These are phyloP conservation scores for Backusella sp. DNA, from an alignment of 192 early-diverging fungal genomes.

Conservation along the genomic window DNA sequence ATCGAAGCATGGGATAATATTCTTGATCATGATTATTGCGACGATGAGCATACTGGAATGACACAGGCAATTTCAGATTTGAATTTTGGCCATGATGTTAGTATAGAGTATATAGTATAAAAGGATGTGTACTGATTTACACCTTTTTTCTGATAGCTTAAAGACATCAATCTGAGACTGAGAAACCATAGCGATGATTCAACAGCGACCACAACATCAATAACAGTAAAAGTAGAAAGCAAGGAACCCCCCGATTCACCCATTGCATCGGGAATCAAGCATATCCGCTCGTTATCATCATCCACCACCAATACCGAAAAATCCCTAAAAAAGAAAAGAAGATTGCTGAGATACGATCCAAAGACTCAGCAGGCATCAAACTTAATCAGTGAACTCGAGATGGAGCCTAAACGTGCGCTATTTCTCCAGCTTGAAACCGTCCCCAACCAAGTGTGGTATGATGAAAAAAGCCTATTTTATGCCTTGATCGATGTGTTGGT, in stretches of 20 bases:
- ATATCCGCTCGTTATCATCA: not conserved
- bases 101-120: no score
- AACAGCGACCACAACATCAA: not conserved
- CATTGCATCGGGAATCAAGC: not conserved
- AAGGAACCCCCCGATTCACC: not conserved
- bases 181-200: not conserved
- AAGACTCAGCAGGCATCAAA: not conserved
- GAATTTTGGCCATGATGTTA: not conserved
- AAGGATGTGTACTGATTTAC: not conserved
- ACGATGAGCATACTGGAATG: conserved; percentile 10
- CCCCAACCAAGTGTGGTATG: not conserved
- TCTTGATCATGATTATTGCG: not conserved
- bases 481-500: not conserved
- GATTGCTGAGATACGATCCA: not conserved
- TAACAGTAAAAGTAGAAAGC: not conserved
- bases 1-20: not conserved
- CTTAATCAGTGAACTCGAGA: not conserved
- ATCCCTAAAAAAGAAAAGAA: not conserved
- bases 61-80: conserved; percentile 13
- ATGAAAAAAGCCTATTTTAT: not conserved
- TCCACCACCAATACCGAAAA: not conserved
- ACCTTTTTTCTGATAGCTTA: no score
- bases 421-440: not conserved
- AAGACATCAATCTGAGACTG: not conserved
- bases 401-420: not conserved